Evolutionary conservation across 1,139 yeast genomes (phyloP).

Genomic region (Zhuliangozyma blackwelliae): DNA sequence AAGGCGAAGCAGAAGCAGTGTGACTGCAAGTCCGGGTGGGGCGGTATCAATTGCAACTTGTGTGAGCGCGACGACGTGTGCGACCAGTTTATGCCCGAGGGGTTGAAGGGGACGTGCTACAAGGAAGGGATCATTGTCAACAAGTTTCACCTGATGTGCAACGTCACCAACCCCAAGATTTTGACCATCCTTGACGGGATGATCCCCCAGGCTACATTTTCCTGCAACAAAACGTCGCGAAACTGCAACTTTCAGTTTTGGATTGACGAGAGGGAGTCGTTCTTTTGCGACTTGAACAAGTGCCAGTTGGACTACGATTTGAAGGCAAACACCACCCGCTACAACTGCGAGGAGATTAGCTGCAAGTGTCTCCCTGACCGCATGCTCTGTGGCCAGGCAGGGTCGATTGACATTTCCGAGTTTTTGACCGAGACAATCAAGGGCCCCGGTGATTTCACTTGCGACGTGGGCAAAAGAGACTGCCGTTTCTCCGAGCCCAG

Average conservation of each 20-base stretch:
- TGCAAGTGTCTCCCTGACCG: conserved; percentile 90
- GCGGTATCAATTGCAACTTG: conserved; percentile 87
- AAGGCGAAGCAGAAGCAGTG: conserved; percentile 52
- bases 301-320: conserved; percentile 71
- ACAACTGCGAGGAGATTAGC: conserved; percentile 68
- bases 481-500: conserved; percentile 92
- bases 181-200: conserved; percentile 73
- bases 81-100: conserved; percentile 85
- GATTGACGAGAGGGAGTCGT: conserved; percentile 87
- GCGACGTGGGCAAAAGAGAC: conserved; percentile 56
- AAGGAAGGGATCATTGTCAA: conserved; percentile 82
- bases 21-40: conserved; percentile 82
- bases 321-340: conserved; percentile 63
- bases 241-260: conserved; percentile 90
- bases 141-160: conserved; percentile 84
- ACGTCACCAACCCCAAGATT: conserved; percentile 86
- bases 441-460: conserved; percentile 91
- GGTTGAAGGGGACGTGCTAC: conserved; percentile 83
- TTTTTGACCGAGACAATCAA: conserved; percentile 82
- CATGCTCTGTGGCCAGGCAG: conserved; percentile 90
- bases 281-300: conserved; percentile 73
- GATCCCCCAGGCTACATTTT: conserved; percentile 87
- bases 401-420: conserved; percentile 92
- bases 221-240: conserved; percentile 67
- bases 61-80: conserved; percentile 74